Percentiles rank a stretch among this genome's conserved stretches.
Evolutionary conservation across 331 rosid genomes (phyloP).

Genomic region (Erythrophleum ivorense): DNA sequence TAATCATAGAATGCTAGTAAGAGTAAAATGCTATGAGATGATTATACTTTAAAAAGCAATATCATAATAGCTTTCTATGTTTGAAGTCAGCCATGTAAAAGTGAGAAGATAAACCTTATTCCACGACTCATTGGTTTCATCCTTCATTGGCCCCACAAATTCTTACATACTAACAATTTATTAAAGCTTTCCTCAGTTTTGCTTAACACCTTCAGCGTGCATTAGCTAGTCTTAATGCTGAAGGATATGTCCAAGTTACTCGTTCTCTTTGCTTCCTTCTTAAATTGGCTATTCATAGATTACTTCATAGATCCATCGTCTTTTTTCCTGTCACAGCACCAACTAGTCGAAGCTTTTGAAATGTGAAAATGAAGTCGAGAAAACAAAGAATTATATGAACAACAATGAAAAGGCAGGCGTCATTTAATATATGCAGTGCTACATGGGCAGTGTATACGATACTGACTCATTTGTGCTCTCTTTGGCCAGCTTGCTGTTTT

Average conservation of each 20-base stretch:
- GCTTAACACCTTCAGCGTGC: conserved; percentile 18
- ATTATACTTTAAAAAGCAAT: not conserved
- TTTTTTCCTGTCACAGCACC: not conserved
- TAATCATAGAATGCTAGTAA: not conserved
- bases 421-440: not conserved
- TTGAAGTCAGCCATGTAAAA: conserved; percentile 5
- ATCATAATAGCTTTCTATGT: not conserved
- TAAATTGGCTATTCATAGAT: not conserved
- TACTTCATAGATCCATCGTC: not conserved
- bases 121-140: not conserved
- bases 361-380: conserved; percentile 16
- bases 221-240: not conserved
- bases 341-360: conserved; percentile 4
- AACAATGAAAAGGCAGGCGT: conserved; percentile 2
- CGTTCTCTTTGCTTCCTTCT: not conserved
- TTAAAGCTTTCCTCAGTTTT: not conserved
- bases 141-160: not conserved
- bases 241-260: not conserved
- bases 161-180: not conserved
- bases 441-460: not conserved
- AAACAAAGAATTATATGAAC: not conserved
- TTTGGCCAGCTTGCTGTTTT: conserved; percentile 82
- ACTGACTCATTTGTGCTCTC: conserved; percentile 26
- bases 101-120: conserved; percentile 19
- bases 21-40: not conserved